Evolutionary conservation across 805 yeast species (phyloP).

Genomic region (Trichomonascus vanleenenianus): DNA sequence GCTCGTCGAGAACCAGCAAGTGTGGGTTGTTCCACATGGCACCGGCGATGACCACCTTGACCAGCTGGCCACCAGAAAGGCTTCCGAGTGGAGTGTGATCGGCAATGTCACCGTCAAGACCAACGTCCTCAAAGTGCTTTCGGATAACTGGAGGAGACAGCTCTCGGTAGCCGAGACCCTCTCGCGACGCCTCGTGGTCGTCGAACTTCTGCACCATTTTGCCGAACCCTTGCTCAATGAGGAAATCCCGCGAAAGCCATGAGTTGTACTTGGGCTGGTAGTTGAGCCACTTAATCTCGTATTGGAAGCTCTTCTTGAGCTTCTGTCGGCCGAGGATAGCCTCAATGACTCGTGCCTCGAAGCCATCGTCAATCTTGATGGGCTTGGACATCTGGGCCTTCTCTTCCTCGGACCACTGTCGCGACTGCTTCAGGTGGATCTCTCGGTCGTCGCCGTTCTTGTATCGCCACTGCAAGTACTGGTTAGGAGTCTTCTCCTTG

Average conservation of each 20-base stretch:
- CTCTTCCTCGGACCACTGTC: conserved; percentile 77
- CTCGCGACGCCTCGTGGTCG: conserved; percentile 98
- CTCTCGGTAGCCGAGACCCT: conserved; percentile 97
- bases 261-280: conserved; percentile 92
- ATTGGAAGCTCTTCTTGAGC: conserved; percentile 92
- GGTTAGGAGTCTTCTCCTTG: conserved; percentile 96
- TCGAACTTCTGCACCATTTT: conserved; percentile 93
- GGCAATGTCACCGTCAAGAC: conserved; percentile 95
- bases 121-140: conserved; percentile 95
- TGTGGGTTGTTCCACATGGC: conserved; percentile 99
- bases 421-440: conserved; percentile 84
- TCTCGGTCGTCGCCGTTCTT: conserved; percentile 98
- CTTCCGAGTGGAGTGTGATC: conserved; percentile 97
- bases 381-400: conserved; percentile 67
- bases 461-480: conserved; percentile 97
- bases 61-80: conserved; percentile 95
- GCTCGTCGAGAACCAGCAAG: conserved; percentile 92
- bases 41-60: conserved; percentile 97
- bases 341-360: conserved; percentile 82
- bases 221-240: conserved; percentile 77
- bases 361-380: conserved; percentile 76
- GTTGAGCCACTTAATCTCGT: conserved; percentile 88
- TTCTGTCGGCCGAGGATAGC: conserved; percentile 97
- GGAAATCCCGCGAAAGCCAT: conserved; percentile 80
- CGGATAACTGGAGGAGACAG: conserved; percentile 85